A percentile compares a stretch with the other conserved stretches of the same genome.
Conservation (phyloP, 2,329 filamentous ascomycete species). For the Claviceps digitariae region DNA sequence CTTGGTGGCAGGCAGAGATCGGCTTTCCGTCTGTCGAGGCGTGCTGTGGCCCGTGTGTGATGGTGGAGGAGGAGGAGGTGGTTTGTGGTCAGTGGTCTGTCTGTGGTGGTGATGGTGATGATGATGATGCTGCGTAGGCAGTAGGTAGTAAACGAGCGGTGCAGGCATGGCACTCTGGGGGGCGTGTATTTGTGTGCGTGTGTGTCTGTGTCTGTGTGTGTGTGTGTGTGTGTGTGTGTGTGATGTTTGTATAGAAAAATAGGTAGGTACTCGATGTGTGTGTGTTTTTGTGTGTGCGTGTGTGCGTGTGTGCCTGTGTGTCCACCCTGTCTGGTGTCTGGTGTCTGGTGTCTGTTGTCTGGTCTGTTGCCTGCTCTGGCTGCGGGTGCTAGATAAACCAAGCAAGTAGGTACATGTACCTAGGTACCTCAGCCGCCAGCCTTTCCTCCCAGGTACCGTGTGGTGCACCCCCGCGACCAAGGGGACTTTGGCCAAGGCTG, state of each 20-base stretch:
- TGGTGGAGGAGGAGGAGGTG: not conserved
- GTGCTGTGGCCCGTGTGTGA: not conserved
- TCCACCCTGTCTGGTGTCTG: too few relatives aligned
- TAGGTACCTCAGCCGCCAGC: not conserved
- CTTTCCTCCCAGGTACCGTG: not conserved
- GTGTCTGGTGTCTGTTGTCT: too few relatives aligned
- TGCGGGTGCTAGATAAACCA: not conserved
- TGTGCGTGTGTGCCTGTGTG: too few relatives aligned
- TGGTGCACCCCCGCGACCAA: not conserved
- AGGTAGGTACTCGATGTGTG: too few relatives aligned
- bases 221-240: not conserved
- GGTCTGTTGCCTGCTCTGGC: too few relatives aligned
- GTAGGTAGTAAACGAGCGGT: not conserved
- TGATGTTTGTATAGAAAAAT: too few relatives aligned
- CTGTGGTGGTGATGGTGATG: not conserved
- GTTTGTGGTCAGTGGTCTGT: not conserved
- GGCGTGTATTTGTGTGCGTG: not conserved
- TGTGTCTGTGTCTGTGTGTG: not conserved
- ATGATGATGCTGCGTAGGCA: not conserved
- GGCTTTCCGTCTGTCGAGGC: not conserved
- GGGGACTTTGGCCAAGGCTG: not conserved
- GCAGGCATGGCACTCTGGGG: constrained; percentile 1
- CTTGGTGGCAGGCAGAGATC: not conserved
- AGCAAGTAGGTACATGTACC: too few relatives aligned
- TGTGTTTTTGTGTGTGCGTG: too few relatives aligned